Base-by-base conservation (phyloP, 371 early-diverging fungal species). In the Rhizopus stolonifer region DNA sequence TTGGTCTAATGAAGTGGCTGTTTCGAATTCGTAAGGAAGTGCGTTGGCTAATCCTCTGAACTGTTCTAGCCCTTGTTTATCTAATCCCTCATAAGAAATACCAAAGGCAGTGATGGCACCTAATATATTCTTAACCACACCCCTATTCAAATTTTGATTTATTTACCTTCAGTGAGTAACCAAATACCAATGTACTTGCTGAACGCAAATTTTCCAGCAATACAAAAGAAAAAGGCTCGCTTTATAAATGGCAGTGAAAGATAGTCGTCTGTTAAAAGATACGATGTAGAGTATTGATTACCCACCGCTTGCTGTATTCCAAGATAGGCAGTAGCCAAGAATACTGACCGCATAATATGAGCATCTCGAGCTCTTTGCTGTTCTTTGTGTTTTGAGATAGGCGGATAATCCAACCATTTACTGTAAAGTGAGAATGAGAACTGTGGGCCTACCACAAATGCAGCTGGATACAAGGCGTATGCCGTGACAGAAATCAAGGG, bases 401-500 rank as follows among this genome's bases (percentile, higher is more conserved):
- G n/a, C 15, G 31, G 31, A 5, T 36, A n/a, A 4, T 70, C 11
- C 11, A 60, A 46, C 69, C 79, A 84, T 45, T 74, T 76, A 23
- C 64, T 61, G 61, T 85, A 89, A 14, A 83, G 68, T 11, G 76
- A 75, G 61, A 82, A 89, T 25, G 87, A 84, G 63, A 88, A 86
- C 64, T 88, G 88, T 25, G 90, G 88, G 14, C 90, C 90, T 15
- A 85, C 80, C 34, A 89, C 51, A 65, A 88, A 87, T 2, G 85
- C 78, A 39, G 81, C 73, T 14, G 80, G 85, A 59, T 82, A 87
- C 54, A 79, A 75, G 36, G 74, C 69, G 50, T 84, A 89, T 15
- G 74, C 86, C 15, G 85, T 40, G 0, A 81, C 69, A 40, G 83
- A 71, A 8, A 65, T 23, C 32, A 84, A 61, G 0, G 62, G 48